These are phyloP conservation scores for Xylariaceae sp. DNA, from an alignment of 2,329 filamentous ascomycete species.

Conservation along the genomic window DNA sequence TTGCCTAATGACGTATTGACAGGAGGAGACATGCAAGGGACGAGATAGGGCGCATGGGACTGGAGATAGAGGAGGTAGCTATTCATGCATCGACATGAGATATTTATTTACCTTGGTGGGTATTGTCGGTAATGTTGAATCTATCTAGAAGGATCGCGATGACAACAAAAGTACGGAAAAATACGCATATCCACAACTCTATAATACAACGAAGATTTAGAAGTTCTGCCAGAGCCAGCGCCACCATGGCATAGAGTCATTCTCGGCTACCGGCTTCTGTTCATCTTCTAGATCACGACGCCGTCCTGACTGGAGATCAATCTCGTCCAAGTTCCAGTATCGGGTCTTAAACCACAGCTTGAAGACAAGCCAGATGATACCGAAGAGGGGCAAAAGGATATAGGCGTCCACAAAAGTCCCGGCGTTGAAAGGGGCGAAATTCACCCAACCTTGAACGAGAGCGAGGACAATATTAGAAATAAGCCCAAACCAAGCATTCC, in stretches of 20 bases:
- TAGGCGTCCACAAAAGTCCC: conserved; percentile 60
- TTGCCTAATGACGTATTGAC: no score
- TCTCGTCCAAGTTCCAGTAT: conserved; percentile 45
- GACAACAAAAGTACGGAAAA: no score
- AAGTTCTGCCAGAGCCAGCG: conserved; percentile 40
- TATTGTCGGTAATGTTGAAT: conserved; percentile 3
- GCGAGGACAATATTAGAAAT: conserved; percentile 54
- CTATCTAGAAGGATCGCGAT: not conserved
- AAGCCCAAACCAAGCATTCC: conserved; percentile 55
- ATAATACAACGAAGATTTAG: conserved; percentile 23
- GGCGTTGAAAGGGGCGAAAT: conserved; percentile 51
- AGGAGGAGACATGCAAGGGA: no score
- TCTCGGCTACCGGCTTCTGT: conserved; percentile 31
- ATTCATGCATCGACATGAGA: not conserved
- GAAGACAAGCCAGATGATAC: conserved; percentile 50
- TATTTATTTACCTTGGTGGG: not conserved
- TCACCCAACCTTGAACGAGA: conserved; percentile 58
- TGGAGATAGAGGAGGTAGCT: no score
- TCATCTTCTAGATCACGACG: conserved; percentile 50
- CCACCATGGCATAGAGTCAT: conserved; percentile 37
- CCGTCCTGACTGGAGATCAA: conserved; percentile 53
- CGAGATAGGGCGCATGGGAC: no score
- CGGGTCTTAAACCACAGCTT: conserved; percentile 52
- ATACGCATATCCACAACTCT: not conserved
- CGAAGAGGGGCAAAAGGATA: conserved; percentile 55